phyloP scores from a whole-genome alignment of 2,329 filamentous ascomycete genomes.

The Sporothrix variecibatus region DNA sequence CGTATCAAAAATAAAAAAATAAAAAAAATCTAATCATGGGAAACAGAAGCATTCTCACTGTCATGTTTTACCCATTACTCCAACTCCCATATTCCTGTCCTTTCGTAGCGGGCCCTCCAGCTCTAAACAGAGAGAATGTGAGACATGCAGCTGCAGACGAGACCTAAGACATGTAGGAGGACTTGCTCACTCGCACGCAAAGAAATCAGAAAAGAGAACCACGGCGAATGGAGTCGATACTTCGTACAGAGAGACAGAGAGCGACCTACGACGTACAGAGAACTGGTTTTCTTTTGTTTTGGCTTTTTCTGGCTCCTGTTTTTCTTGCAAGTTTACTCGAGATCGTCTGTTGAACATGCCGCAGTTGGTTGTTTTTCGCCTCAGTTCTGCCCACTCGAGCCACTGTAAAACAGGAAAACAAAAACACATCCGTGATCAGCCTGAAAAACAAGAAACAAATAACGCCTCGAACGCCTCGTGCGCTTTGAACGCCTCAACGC shows the following conservation, averaged over 20 bases:
- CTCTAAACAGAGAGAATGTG: not conserved
- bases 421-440: constrained; percentile 7
- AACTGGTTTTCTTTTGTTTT: not conserved
- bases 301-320: too few species aligned
- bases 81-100: constrained; percentile 11
- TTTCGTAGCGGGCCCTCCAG: not conserved
- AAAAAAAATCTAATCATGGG: not conserved
- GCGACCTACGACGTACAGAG: not conserved
- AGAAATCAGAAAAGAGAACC: not conserved
- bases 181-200: not conserved
- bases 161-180: not conserved
- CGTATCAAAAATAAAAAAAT: not conserved
- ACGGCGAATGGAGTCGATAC: not conserved
- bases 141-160: constrained; percentile 15
- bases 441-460: not conserved
- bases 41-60: not conserved
- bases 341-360: not conserved
- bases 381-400: too few species aligned
- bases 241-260: not conserved
- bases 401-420: not conserved
- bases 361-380: not conserved
- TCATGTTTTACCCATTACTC: not conserved
- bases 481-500: not conserved
- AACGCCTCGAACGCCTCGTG: not conserved
- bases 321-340: not conserved